These are phyloP conservation scores for Pyrenula aspistea DNA, from an alignment of 495 filamentous ascomycete species.

Conservation along the genomic window DNA sequence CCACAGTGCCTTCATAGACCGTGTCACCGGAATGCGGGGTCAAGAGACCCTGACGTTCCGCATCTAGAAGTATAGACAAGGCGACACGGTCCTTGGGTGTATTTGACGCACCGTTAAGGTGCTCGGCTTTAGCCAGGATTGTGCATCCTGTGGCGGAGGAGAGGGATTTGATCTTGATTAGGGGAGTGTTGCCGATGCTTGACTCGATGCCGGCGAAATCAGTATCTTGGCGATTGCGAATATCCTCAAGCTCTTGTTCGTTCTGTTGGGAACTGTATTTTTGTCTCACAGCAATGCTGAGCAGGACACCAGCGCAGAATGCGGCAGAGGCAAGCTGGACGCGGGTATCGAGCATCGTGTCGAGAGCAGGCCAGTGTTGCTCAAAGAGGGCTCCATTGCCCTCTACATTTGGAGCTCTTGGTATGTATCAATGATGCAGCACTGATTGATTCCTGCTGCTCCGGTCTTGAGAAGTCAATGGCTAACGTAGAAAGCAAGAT, in stretches of 20 bases:
- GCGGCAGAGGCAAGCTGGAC: slow-evolving; percentile 45
- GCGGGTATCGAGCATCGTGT: slow-evolving; percentile 8
- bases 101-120: slow-evolving; percentile 88
- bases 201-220: slow-evolving; percentile 71
- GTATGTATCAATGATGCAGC: too few relatives aligned
- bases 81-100: slow-evolving; percentile 95
- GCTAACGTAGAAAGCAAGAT: too few relatives aligned
- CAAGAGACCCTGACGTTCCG: slow-evolving; percentile 68
- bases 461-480: too few relatives aligned
- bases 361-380: background rate
- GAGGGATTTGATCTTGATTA: slow-evolving; percentile 77
- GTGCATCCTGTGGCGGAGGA: slow-evolving; percentile 86
- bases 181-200: slow-evolving; percentile 86
- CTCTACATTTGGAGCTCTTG: too few relatives aligned
- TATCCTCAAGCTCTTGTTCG: slow-evolving; percentile 2
- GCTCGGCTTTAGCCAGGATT: slow-evolving; percentile 94
- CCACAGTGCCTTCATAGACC: slow-evolving; percentile 95
- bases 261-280: slow-evolving; percentile 33
- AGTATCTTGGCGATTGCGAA: slow-evolving; percentile 16
- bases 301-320: slow-evolving; percentile 59
- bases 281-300: slow-evolving; percentile 66
- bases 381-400: too few relatives aligned
- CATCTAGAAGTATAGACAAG: slow-evolving; percentile 74
- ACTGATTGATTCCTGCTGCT: too few relatives aligned
- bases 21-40: slow-evolving; percentile 74